A percentile compares a stretch with the other conserved stretches of the same genome.
phyloP scores from a whole-genome alignment of 345 rosid species.

The Salix caprea region DNA sequence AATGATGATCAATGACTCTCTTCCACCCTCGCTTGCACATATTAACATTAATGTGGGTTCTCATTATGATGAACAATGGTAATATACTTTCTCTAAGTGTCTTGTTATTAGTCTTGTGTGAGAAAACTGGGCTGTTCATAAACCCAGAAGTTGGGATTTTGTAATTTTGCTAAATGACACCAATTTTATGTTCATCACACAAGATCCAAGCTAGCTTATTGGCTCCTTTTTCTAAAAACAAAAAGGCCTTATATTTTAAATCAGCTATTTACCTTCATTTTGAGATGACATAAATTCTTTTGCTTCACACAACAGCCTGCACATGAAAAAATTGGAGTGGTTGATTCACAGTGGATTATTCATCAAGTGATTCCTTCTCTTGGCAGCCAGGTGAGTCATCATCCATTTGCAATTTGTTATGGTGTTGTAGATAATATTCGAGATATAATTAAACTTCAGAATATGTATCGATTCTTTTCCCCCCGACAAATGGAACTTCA shows the following conservation, averaged over 20 bases:
- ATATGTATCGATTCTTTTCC: too few relatives aligned
- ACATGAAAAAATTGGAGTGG: conserved; percentile 89
- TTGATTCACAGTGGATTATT: conserved; percentile 96
- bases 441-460: too few relatives aligned
- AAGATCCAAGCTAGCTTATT: conserved; percentile 7
- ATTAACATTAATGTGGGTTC: too few relatives aligned
- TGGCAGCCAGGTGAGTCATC: conserved; percentile 61
- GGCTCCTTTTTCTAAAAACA: background rate
- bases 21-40: too few relatives aligned
- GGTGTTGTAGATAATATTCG: too few relatives aligned
- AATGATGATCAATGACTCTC: too few relatives aligned
- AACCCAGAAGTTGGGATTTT: background rate
- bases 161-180: background rate
- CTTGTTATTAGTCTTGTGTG: background rate
- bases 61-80: too few relatives aligned
- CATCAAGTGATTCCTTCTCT: conserved; percentile 93
- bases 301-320: conserved; percentile 59
- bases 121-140: background rate
- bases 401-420: conserved; percentile 1
- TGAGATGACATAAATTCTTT: background rate
- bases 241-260: background rate
- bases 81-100: background rate
- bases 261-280: background rate
- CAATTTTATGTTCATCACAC: background rate
- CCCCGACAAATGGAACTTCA: too few relatives aligned